Base-by-base conservation (phyloP, 73 alveolate genomes). In the Paramecium biaurelia region DNA sequence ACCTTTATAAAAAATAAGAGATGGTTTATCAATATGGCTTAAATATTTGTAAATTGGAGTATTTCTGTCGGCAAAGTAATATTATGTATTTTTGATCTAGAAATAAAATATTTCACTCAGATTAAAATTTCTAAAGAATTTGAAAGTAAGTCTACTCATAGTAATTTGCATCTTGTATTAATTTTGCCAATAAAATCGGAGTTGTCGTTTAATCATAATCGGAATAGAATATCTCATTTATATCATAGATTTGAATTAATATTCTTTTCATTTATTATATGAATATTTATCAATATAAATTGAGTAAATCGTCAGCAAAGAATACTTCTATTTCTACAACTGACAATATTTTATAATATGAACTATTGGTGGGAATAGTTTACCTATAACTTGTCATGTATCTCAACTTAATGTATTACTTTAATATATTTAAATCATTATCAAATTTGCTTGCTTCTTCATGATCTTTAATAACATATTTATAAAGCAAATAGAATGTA, bases 281-380 rank as follows among this genome's bases (percentile, higher is more conserved):
- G 68, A 26, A 63, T 63, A 79, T 79, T 21, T 14, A 43, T 79
- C 90, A 79, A 79, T 79, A 79, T 42, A 41, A 79, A 79, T 79
- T 79, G 42, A 26, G 30, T 79, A 47, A 26, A 45, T 79, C 90
- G 56, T 79, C 90, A 30, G 90, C 90, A 79, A 41, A 79, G 90
- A 79, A 79, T 8, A 63, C 56, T 45, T 79, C 90, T 18, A 79
- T 24, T 20, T 79, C 70, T 45, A 79, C 90, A 0, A 79, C 90
- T 30, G 90, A 41, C 15, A 79, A 24, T 43, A 79, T 79, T 45
- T 79, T 79, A 21, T 79, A 79, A 34, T 43, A 79, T 23, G 45
- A 41, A 45, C 90, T 79, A 45, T 79, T 79, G 2, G 56, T 45
- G 20, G 90, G 90, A 12, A 79, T 38, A 8, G 90, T 24, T 23